These are phyloP conservation scores for Theileria sp. DNA, from an alignment of 169 alveolate genomes.

Conservation along the genomic window DNA sequence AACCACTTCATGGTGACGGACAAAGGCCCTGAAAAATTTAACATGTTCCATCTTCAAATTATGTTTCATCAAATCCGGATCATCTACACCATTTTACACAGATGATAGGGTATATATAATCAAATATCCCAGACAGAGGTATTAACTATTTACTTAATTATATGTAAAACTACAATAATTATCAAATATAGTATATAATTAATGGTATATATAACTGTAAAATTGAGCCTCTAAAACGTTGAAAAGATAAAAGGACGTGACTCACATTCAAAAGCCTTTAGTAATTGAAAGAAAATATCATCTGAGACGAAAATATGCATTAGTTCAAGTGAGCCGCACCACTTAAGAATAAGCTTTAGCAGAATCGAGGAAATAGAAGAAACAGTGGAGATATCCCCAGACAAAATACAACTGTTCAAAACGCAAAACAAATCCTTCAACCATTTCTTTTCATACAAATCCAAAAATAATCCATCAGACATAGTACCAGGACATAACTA, in stretches of 20 bases:
- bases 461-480: conserved; percentile 56
- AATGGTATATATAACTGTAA: too few relatives aligned
- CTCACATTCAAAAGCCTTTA: conserved; percentile 60
- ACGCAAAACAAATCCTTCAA: conserved; percentile 31
- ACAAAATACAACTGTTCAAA: conserved; percentile 44
- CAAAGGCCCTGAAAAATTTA: conserved; percentile 45
- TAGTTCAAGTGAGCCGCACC: conserved; percentile 69
- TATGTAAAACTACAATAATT: too few relatives aligned
- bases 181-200: too few relatives aligned
- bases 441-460: conserved; percentile 61
- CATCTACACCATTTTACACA: conserved; percentile 19
- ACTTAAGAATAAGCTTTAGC: conserved; percentile 50
- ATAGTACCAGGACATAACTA: conserved; percentile 30
- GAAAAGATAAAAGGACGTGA: neutral
- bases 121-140: neutral
- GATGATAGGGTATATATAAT: neutral
- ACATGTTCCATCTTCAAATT: conserved; percentile 57
- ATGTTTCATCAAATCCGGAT: conserved; percentile 52
- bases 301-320: conserved; percentile 65
- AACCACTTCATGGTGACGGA: conserved; percentile 55
- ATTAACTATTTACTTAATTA: too few relatives aligned
- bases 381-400: conserved; percentile 35
- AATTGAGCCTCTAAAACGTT: too few relatives aligned
- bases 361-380: conserved; percentile 47
- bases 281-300: conserved; percentile 60